Percentiles rank a stretch among this genome's conserved stretches.
phyloP scores from a whole-genome alignment of 495 filamentous ascomycete species.

The Podospora comata region DNA sequence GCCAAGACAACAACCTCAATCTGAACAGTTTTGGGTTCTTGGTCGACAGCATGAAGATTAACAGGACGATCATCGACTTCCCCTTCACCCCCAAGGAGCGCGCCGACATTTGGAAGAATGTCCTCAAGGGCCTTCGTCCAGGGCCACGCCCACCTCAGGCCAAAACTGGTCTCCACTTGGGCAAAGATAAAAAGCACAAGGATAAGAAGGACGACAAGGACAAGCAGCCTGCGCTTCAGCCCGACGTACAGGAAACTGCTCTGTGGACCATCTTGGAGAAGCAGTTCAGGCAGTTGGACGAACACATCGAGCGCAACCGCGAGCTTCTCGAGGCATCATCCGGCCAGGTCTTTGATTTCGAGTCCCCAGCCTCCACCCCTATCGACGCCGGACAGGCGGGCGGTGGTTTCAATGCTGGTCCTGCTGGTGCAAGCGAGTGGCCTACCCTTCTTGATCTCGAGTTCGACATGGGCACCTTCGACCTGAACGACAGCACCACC shows the following conservation, averaged over 20 bases:
- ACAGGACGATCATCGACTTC: slow-evolving; percentile 28
- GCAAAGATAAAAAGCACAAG: slow-evolving; percentile 11
- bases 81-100: slow-evolving; percentile 25
- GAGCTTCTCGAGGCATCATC: slow-evolving; percentile 18
- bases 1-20: slow-evolving; percentile 44
- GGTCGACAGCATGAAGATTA: slow-evolving; percentile 30
- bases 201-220: slow-evolving; percentile 4
- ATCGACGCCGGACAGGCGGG: background rate
- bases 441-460: slow-evolving; percentile 9
- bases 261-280: slow-evolving; percentile 13
- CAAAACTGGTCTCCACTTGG: background rate
- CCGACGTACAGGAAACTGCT: slow-evolving; percentile 17
- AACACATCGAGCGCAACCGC: slow-evolving; percentile 25
- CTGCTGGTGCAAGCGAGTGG: slow-evolving; percentile 10
- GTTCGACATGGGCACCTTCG: background rate
- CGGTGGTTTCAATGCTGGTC: background rate
- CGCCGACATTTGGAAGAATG: slow-evolving; percentile 27
- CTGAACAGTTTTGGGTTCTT: slow-evolving; percentile 35
- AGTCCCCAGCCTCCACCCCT: slow-evolving; percentile 9
- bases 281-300: slow-evolving; percentile 24
- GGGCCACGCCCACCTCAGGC: background rate
- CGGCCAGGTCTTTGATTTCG: slow-evolving; percentile 23
- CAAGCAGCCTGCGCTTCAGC: slow-evolving; percentile 3
- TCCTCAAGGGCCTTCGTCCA: slow-evolving; percentile 22
- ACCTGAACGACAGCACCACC: background rate